Percentiles rank a stretch among this genome's conserved stretches.
These are phyloP conservation scores for Penicillium paxilli DNA, from an alignment of 495 filamentous ascomycete genomes.

Conservation along the genomic window DNA sequence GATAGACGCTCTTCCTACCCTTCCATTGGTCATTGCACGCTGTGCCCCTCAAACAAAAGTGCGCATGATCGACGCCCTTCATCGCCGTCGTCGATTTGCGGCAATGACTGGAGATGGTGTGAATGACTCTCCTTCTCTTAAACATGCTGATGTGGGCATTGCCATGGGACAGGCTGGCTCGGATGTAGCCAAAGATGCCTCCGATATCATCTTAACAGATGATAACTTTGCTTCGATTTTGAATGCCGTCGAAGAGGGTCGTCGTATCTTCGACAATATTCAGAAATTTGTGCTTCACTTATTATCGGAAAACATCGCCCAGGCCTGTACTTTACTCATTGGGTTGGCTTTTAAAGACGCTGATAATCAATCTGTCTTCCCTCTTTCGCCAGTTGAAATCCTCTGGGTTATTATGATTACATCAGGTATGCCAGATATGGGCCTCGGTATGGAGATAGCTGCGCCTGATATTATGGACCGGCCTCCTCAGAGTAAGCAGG, in stretches of 20 bases:
- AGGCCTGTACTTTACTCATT: slow-evolving; percentile 66
- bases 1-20: slow-evolving; percentile 63
- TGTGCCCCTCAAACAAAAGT: slow-evolving; percentile 74
- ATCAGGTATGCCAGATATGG: slow-evolving; percentile 72
- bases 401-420: slow-evolving; percentile 81
- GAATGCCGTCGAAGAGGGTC: slow-evolving; percentile 69
- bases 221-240: slow-evolving; percentile 87
- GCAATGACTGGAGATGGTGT: slow-evolving; percentile 88
- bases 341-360: slow-evolving; percentile 71
- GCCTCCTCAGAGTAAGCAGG: slow-evolving; percentile 63
- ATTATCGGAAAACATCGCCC: slow-evolving; percentile 70
- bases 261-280: slow-evolving; percentile 75
- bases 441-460: slow-evolving; percentile 69
- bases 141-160: slow-evolving; percentile 83
- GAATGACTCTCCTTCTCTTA: slow-evolving; percentile 81
- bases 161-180: slow-evolving; percentile 77
- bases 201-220: slow-evolving; percentile 75
- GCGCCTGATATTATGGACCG: slow-evolving; percentile 66
- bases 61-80: slow-evolving; percentile 75
- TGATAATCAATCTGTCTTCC: slow-evolving; percentile 65
- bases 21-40: slow-evolving; percentile 70
- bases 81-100: slow-evolving; percentile 63
- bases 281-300: slow-evolving; percentile 78
- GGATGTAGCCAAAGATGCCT: slow-evolving; percentile 83
- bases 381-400: slow-evolving; percentile 70